phyloP scores from a whole-genome alignment of 2,329 filamentous ascomycete genomes.

The Coleophoma cylindrospora region DNA sequence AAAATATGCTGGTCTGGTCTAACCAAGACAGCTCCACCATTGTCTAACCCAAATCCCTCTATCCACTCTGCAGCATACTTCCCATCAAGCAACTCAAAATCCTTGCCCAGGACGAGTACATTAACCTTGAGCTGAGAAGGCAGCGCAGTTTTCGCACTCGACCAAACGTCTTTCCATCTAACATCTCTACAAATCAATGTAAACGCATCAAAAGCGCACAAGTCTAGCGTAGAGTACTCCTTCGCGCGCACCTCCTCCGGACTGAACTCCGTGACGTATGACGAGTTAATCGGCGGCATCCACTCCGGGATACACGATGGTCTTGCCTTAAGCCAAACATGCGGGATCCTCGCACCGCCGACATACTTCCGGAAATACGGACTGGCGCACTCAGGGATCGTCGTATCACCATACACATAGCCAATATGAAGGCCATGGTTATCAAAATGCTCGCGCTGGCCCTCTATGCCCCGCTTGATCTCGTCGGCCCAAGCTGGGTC shows the following conservation, averaged over 20 bases:
- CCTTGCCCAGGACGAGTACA: constrained; percentile 7
- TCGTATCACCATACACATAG: constrained; percentile 32
- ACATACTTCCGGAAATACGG: constrained; percentile 30
- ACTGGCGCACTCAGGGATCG: constrained; percentile 31
- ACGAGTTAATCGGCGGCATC: constrained; percentile 25
- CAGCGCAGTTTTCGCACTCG: neutral
- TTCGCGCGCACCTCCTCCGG: constrained; percentile 17
- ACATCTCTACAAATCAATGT: constrained; percentile 21
- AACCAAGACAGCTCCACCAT: constrained; percentile 25
- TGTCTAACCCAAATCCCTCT: constrained; percentile 13
- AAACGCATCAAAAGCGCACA: constrained; percentile 27
- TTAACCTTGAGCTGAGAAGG: constrained; percentile 6
- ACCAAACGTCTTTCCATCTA: constrained; percentile 8
- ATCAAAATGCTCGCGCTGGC: constrained; percentile 36
- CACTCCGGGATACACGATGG: neutral
- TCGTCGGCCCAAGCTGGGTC: constrained; percentile 24
- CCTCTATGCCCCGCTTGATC: constrained; percentile 29
- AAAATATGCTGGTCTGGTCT: constrained; percentile 35
- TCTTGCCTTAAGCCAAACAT: constrained; percentile 30
- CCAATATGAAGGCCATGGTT: constrained; percentile 39
- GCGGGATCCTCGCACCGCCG: constrained; percentile 33
- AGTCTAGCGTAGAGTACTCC: constrained; percentile 31
- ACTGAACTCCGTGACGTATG: constrained; percentile 29
- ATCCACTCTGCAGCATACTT: constrained; percentile 17
- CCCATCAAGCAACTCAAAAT: constrained; percentile 19